Percentiles rank a stretch among this genome's conserved stretches.
phyloP scores from a whole-genome alignment of 805 yeast genomes.

The Saccharomycopsis sp. region DNA sequence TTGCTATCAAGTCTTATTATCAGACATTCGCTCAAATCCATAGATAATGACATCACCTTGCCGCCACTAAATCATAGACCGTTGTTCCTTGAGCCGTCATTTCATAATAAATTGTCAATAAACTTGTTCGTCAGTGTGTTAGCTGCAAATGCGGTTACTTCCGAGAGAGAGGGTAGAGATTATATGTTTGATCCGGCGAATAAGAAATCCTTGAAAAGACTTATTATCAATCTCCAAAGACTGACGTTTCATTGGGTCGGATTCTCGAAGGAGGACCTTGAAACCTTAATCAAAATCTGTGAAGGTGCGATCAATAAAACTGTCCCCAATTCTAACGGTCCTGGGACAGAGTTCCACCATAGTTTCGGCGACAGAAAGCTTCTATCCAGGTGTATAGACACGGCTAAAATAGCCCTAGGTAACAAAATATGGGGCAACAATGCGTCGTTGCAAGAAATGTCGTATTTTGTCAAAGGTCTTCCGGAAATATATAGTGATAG shows the following conservation, averaged over 20 bases:
- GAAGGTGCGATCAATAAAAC: constrained; percentile 37
- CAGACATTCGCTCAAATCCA: constrained; percentile 48
- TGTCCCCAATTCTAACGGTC: constrained; percentile 23
- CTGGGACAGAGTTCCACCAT: constrained; percentile 26
- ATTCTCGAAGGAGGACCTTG: constrained; percentile 52
- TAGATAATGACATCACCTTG: constrained; percentile 47
- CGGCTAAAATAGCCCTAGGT: constrained; percentile 42
- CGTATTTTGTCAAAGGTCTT: constrained; percentile 42
- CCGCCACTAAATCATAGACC: constrained; percentile 57
- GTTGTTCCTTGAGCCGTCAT: constrained; percentile 54
- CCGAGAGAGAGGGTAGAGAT: constrained; percentile 60
- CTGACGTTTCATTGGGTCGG: constrained; percentile 77
- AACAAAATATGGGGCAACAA: constrained; percentile 53
- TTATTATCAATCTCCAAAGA: constrained; percentile 55
- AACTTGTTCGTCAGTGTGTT: constrained; percentile 61
- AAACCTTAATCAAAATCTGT: constrained; percentile 44
- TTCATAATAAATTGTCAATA: constrained; percentile 52
- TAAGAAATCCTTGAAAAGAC: constrained; percentile 44
- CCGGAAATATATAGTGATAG: constrained; percentile 35
- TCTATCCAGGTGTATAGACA: constrained; percentile 37
- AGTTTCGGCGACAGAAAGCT: constrained; percentile 34
- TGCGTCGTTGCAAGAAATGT: constrained; percentile 61
- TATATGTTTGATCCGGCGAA: constrained; percentile 66
- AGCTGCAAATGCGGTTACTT: constrained; percentile 68
- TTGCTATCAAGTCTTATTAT: constrained; percentile 45